Base-by-base conservation (phyloP, 768 basidiomycete genomes). In the Asterophora parasitica region DNA sequence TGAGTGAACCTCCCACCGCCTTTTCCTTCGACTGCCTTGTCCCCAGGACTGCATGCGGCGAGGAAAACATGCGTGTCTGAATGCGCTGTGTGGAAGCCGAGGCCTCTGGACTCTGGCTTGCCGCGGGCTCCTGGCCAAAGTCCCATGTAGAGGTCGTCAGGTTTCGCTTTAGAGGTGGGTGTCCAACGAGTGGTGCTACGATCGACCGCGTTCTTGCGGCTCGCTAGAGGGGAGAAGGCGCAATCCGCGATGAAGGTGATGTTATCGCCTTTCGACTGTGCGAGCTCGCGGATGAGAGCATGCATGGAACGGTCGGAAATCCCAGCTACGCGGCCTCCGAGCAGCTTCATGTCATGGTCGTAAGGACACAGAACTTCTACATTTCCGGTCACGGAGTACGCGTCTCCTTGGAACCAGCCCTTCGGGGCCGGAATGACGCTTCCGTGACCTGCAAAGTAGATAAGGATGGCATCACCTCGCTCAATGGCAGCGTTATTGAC, bases 391-490 rank as follows among this genome's bases (percentile, higher is more conserved):
- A 63, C 62, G 43, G 66, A 23, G 20, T 17, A 16, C 8, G 11
- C 31, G 13, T 13, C 34, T 20, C 36, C 51, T 38, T 48, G 59
- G 30, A 75, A 79, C 85, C 85, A 86, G 42, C 73, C 78, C 30
- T 65, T 61, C 42, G 83, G 83, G n/a, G 81, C 75, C 11, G 67
- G 61, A 35, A 82, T 58, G 45, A 63, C 71, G 58, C 80, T 82
- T 19, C 85, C 85, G 59, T 86, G 83, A n/a, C 85, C 85, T 31
- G 85, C 82, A 58, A 85, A 87, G 57, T 83, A 87, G 42, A 87
- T 61, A 52, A 87, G 54, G 33, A 87, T 73, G 27, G 85, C 79
- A 49, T 86, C 84, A 17, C 79, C 84, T 19, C 61, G 65, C 40
- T 77, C 73, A 43, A 87, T 82, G 23, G 63, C 64, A 7, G 75